Conservation (phyloP, 208 protist species). For the Naegleria lovaniensis region DNA sequence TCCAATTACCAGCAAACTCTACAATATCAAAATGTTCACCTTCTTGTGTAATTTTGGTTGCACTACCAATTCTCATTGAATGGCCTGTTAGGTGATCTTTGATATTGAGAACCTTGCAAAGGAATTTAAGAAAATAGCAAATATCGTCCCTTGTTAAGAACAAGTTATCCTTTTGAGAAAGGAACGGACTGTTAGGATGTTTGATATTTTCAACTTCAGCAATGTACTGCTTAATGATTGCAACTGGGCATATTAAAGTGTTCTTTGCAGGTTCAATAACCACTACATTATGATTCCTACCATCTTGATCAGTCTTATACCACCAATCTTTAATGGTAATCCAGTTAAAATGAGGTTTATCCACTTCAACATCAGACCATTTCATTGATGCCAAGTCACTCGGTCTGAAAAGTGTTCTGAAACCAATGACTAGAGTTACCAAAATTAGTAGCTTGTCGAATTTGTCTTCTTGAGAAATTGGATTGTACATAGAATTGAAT, state of each 20-base stretch:
- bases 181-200: not conserved
- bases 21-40: not conserved
- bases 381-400: not conserved
- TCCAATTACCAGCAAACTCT: not conserved
- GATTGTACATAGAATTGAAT: not conserved
- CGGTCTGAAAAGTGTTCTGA: not conserved
- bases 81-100: not conserved
- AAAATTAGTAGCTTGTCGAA: not conserved
- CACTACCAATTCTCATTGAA: not conserved
- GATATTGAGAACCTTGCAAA: not conserved
- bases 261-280: not conserved
- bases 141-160: not conserved
- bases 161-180: not conserved
- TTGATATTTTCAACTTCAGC: not conserved
- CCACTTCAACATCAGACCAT: not conserved
- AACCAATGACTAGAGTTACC: not conserved
- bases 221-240: not conserved
- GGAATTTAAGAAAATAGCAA: not conserved
- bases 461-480: not conserved
- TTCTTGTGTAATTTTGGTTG: not conserved
- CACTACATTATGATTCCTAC: not conserved
- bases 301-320: not conserved
- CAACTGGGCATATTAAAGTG: not conserved
- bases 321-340: not conserved
- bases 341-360: not conserved